phyloP scores from a whole-genome alignment of 1,139 yeast species.

The Nakaseomyces kungkrabaensis region DNA sequence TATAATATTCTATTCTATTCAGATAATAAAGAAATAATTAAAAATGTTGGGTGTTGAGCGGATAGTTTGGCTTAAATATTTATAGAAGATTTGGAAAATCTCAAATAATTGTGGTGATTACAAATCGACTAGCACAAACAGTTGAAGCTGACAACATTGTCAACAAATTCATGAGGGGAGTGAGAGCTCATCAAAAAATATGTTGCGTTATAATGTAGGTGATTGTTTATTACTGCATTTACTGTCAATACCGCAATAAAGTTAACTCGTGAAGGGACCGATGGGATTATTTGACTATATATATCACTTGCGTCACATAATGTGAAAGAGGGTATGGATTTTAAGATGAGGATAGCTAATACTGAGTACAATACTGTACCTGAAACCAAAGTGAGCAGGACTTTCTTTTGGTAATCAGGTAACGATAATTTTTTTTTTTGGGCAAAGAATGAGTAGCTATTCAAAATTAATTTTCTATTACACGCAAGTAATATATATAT shows the following conservation, averaged over 20 bases:
- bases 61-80: background rate
- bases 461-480: constrained; percentile 1
- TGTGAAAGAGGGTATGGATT: background rate
- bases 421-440: background rate
- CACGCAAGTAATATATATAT: constrained; percentile 3
- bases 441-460: background rate
- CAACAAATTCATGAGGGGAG: background rate
- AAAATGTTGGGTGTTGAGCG: background rate
- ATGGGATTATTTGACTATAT: constrained; percentile 3
- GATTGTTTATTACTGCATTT: background rate
- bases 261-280: constrained; percentile 1
- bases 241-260: background rate
- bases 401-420: background rate
- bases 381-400: background rate
- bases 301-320: constrained; percentile 3
- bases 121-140: background rate
- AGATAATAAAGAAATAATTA: background rate
- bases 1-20: background rate
- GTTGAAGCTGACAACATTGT: background rate
- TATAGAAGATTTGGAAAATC: background rate
- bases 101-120: background rate
- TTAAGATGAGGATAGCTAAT: background rate
- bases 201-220: background rate
- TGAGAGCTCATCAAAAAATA: background rate
- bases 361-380: background rate